These are phyloP conservation scores for Aphanomyces astaci DNA, from an alignment of 352 stramenopile genomes.

Conservation along the genomic window DNA sequence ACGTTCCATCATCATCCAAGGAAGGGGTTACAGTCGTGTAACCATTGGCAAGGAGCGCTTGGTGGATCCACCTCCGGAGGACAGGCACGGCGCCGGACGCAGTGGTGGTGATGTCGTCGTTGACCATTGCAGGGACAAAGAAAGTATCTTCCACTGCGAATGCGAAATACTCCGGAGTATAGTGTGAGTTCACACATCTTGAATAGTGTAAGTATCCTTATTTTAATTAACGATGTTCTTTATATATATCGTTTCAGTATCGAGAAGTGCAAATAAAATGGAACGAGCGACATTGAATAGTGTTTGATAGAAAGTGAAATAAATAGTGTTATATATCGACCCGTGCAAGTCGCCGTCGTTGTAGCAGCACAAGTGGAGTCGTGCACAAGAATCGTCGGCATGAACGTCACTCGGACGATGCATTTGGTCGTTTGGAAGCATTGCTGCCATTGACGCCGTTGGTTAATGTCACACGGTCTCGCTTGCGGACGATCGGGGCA, in stretches of 20 bases:
- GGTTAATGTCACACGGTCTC: neutral
- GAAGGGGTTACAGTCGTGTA: neutral
- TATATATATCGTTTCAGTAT: too few relatives aligned
- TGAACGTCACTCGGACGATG: neutral
- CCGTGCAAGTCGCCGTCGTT: neutral
- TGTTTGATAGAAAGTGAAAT: too few relatives aligned
- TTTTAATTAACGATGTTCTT: too few relatives aligned
- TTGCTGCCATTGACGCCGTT: neutral
- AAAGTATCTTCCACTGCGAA: neutral
- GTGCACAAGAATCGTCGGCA: too few relatives aligned
- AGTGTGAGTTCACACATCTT: neutral
- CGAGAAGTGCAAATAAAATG: too few relatives aligned
- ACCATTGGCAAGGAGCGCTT: constrained; percentile 7
- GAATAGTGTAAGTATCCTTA: constrained; percentile 1
- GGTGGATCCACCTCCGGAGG: constrained; percentile 7
- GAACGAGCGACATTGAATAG: too few relatives aligned
- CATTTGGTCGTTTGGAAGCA: neutral
- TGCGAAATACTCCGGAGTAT: neutral
- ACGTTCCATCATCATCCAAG: neutral
- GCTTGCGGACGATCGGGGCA: constrained; percentile 6
- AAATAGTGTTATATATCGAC: too few relatives aligned
- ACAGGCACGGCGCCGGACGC: neutral
- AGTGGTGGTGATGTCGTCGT: neutral
- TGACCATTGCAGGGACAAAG: neutral
- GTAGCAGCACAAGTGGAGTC: too few relatives aligned